Percentiles rank a stretch among this genome's conserved stretches.
phyloP scores from a whole-genome alignment of 2,329 filamentous ascomycete species.

The Lithohypha guttulata region DNA sequence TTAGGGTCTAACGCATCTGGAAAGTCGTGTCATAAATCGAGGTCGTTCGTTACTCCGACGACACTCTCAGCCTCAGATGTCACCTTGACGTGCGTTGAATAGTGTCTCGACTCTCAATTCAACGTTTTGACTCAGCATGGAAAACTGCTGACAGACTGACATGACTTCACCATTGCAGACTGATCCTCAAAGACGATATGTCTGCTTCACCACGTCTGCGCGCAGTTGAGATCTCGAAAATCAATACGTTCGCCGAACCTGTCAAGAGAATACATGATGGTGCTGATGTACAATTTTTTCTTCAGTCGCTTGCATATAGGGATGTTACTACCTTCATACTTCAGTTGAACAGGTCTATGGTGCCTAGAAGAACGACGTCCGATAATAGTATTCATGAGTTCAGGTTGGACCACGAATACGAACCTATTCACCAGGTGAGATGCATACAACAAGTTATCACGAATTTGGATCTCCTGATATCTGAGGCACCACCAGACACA shows the following conservation, averaged over 20 bases:
- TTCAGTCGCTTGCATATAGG: conserved; percentile 69
- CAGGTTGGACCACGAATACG: conserved; percentile 27
- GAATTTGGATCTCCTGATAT: conserved; percentile 55
- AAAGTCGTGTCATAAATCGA: no score
- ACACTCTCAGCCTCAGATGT: no score
- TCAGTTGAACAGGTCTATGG: conserved; percentile 80
- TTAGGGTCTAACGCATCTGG: no score
- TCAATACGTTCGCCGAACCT: conserved; percentile 39
- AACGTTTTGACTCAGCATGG: no score
- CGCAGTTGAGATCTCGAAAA: no score
- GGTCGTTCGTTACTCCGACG: no score
- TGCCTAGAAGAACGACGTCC: conserved; percentile 48
- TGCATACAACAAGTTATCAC: conserved; percentile 56
- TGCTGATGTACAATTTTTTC: conserved; percentile 68
- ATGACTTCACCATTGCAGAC: no score
- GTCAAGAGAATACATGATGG: conserved; percentile 76
- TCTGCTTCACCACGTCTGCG: no score
- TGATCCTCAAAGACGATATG: no score
- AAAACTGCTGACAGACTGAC: no score
- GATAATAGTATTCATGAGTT: conserved; percentile 40
- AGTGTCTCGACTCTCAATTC: no score
- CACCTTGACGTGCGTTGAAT: no score
- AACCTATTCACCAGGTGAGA: conserved; percentile 27
- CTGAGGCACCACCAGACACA: conserved; percentile 70
- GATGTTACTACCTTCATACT: conserved; percentile 80